Evolutionary conservation across 2,329 filamentous ascomycete genomes (phyloP).

Genomic region (Colletotrichum sp.): DNA sequence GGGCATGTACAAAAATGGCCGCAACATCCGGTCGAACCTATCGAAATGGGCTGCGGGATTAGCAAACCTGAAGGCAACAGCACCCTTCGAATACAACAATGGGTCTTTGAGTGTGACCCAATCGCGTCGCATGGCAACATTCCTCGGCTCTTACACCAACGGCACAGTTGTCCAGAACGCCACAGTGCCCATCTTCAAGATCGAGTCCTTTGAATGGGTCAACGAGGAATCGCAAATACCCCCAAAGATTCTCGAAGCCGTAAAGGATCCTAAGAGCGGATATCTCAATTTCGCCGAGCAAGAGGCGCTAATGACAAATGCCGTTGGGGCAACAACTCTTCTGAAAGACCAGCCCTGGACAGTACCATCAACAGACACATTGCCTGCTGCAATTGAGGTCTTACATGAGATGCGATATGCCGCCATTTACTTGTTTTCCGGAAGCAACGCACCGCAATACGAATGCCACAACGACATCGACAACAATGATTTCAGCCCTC

Average conservation of each 20-base stretch:
- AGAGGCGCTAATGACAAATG: background rate
- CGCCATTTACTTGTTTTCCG: rapidly evolving
- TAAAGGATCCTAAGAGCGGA: rapidly evolving
- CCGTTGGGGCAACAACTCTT: background rate
- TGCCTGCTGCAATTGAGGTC: rapidly evolving
- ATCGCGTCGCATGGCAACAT: background rate
- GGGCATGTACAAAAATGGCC: background rate
- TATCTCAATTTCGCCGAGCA: rapidly evolving
- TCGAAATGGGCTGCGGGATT: background rate
- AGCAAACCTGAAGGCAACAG: background rate
- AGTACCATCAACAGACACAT: rapidly evolving
- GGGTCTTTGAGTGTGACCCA: background rate
- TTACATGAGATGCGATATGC: rapidly evolving
- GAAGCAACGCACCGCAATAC: background rate
- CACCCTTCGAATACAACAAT: background rate
- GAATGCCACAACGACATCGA: no score
- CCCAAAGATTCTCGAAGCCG: rapidly evolving
- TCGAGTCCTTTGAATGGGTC: background rate
- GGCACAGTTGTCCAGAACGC: background rate
- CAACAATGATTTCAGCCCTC: background rate
- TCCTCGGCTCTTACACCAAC: background rate
- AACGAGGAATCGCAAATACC: background rate
- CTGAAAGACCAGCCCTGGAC: background rate
- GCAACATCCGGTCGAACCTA: background rate
- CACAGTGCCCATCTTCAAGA: background rate